Percentiles rank a stretch among this genome's conserved stretches.
These are phyloP conservation scores for Abrus pulchellus DNA, from an alignment of 306 rosid species.

Conservation along the genomic window DNA sequence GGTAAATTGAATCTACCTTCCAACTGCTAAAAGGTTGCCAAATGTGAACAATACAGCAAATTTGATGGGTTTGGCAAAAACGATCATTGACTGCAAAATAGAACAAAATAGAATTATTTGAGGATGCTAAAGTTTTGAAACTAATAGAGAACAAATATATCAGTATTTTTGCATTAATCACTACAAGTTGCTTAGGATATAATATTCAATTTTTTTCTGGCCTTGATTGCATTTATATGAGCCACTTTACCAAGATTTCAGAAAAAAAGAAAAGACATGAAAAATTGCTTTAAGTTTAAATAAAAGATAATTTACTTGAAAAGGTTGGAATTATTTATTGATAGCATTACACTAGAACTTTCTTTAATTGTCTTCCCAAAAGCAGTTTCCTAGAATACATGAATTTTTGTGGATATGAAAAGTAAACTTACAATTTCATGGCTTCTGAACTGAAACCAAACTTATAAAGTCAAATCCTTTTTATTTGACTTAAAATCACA, in stretches of 20 bases:
- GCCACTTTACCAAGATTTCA: neutral
- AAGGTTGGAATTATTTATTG: neutral
- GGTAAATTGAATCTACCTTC: constrained; percentile 74
- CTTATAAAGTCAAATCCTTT: neutral
- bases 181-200: neutral
- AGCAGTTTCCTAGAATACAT: neutral
- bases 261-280: neutral
- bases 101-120: constrained; percentile 40
- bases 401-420: neutral
- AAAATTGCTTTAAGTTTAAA: neutral
- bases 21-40: constrained; percentile 92
- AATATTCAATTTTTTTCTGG: neutral
- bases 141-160: neutral
- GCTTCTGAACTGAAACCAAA: constrained; percentile 13
- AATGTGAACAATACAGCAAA: constrained; percentile 86
- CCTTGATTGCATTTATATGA: neutral
- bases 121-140: constrained; percentile 15
- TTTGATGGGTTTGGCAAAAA: constrained; percentile 85
- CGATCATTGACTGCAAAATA: constrained; percentile 85
- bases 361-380: neutral
- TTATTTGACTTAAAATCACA: constrained; percentile 3
- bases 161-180: neutral
- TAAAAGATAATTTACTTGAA: neutral
- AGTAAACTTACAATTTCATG: neutral
- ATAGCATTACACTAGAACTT: neutral